Evolutionary conservation across 768 basidiomycete species (phyloP).

Genomic region (Kwoniella dejecticola): DNA sequence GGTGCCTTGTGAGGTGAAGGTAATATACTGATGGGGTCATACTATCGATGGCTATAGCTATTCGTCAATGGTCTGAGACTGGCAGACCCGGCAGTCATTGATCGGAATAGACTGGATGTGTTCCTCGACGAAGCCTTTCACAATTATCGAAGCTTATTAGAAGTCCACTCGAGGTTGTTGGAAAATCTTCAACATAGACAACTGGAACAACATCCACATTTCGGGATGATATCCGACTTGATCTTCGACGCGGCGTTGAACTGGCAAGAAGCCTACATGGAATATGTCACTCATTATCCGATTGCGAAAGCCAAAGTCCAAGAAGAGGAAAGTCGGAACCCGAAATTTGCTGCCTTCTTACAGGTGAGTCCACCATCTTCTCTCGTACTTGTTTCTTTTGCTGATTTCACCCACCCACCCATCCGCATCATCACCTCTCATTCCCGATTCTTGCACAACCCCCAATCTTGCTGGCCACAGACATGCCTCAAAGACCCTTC

Average conservation of each 20-base stretch:
- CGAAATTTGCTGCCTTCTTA: conserved; percentile 48
- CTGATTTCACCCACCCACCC: too few species aligned
- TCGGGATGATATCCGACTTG: conserved; percentile 54
- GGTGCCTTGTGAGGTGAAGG: too few species aligned
- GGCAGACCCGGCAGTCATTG: conserved; percentile 65
- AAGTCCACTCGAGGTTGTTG: conserved; percentile 50
- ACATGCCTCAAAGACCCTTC: conserved; percentile 67
- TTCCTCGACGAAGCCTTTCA: conserved; percentile 90
- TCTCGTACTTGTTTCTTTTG: neutral
- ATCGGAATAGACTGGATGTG: conserved; percentile 62
- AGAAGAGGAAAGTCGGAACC: conserved; percentile 47
- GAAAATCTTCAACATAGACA: conserved; percentile 52
- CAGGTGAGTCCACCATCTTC: conserved; percentile 29
- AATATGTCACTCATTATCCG: conserved; percentile 56
- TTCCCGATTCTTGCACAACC: too few species aligned
- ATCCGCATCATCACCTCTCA: too few species aligned
- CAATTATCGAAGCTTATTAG: conserved; percentile 70
- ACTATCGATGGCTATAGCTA: too few species aligned
- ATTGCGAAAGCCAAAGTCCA: conserved; percentile 56
- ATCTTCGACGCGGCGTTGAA: conserved; percentile 55
- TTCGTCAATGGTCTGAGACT: conserved; percentile 61
- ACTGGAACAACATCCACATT: conserved; percentile 55
- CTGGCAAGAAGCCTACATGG: conserved; percentile 56
- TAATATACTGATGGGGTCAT: too few species aligned
- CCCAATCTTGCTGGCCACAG: too few species aligned